Base-by-base conservation (phyloP, 2,329 filamentous ascomycete genomes). In the Cercospora janseana region DNA sequence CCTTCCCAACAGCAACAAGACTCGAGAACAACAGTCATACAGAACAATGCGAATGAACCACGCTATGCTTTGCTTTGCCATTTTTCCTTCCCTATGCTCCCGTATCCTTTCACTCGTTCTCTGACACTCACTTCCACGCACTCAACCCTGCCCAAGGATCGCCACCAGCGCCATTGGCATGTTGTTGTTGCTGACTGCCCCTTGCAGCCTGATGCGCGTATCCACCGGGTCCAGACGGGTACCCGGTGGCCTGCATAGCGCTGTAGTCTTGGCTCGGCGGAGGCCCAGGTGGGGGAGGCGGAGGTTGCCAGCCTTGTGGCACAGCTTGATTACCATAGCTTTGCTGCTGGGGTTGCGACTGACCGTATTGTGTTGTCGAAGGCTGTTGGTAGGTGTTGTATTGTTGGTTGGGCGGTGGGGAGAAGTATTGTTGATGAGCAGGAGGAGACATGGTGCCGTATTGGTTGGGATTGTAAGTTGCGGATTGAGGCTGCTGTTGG, bases 111-210 rank as follows among this genome's bases (percentile, higher is more conserved):
- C 4, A n/a, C 21, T 12, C 9, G 6, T 8, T 8, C 35, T 10
- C 12, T 23, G 3, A 5, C 4, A 12, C 20, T 65, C 58, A 86
- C 66, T 85, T 86, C 84, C 84, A 87, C 37, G 78, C 79, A 70
- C 79, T 85, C 59, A 88, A 67, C 4, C 84, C 85, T 12, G 83
- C 83, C 83, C 83, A 88, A 6, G 84, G 85, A 73, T 88, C 83
- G 54, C 60, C 54, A 55, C 60, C 53, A 49, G 55, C 55, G n/a
- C 65, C 68, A 64, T 58, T 69, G 66, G 29, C 16, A 57, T 71
- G 69, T 50, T 70, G 71, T 38, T 69, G 68, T 54, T 68, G 66
- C 46, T 70, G 69, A 24, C 65, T 65, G 52, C 72, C 68, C 15
- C 72, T 72, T 49, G 74, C 72, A 35, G 66, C 66, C 42, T 76